These are phyloP conservation scores for Trichoderma citrinoviride DNA, from an alignment of 2,329 filamentous ascomycete species.

Conservation along the genomic window DNA sequence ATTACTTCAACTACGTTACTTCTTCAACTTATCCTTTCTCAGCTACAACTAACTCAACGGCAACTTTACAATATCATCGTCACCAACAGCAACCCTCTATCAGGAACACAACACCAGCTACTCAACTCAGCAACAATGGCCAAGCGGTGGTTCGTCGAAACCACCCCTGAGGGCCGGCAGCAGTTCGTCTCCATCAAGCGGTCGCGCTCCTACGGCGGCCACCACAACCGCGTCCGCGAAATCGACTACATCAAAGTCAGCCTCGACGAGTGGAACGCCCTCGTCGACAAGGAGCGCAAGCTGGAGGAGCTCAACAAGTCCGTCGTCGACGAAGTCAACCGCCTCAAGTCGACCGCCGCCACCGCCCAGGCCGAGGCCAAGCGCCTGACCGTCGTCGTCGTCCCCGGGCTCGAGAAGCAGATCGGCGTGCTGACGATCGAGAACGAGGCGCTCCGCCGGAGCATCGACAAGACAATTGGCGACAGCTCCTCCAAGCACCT, in stretches of 20 bases:
- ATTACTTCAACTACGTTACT: background rate
- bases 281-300: conserved; percentile 38
- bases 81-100: conserved; percentile 13
- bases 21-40: background rate
- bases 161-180: conserved; percentile 33
- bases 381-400: conserved; percentile 33
- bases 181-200: conserved; percentile 43
- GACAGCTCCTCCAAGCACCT: conserved; percentile 33
- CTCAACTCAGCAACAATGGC: conserved; percentile 32
- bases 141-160: conserved; percentile 39
- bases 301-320: conserved; percentile 38
- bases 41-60: background rate
- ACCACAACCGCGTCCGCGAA: conserved; percentile 34
- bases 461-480: conserved; percentile 34
- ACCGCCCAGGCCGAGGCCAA: conserved; percentile 38
- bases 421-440: conserved; percentile 38
- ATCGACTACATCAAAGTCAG: conserved; percentile 38
- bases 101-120: background rate
- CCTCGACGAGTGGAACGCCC: conserved; percentile 38
- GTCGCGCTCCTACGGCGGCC: conserved; percentile 37
- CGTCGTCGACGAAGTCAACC: conserved; percentile 34
- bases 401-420: conserved; percentile 40
- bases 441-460: conserved; percentile 41
- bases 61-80: background rate
- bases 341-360: conserved; percentile 38